phyloP scores from a whole-genome alignment of 306 rosid species.

The Acacia melanoxylon region DNA sequence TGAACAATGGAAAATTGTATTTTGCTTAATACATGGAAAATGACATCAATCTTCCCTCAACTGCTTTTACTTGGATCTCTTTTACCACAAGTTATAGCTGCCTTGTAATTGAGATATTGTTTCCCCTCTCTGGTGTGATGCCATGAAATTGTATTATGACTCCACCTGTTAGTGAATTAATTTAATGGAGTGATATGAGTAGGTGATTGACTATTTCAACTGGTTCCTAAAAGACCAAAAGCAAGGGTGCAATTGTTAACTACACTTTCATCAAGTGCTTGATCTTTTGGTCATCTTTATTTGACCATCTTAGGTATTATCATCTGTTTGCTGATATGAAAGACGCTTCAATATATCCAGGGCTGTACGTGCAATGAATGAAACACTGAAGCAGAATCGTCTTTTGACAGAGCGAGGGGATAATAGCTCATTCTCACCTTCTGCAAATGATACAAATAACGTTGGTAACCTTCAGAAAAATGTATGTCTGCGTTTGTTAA shows the following conservation, averaged over 20 bases:
- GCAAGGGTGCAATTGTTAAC: not conserved
- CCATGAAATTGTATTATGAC: slow-evolving; percentile 6
- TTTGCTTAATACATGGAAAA: not conserved
- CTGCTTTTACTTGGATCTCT: not conserved
- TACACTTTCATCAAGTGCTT: slow-evolving; percentile 17
- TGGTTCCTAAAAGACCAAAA: slow-evolving; percentile 16
- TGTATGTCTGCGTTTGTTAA: slow-evolving; percentile 35
- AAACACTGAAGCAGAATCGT: slow-evolving; percentile 89
- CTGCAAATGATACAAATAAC: slow-evolving; percentile 44
- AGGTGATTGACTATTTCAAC: slow-evolving; percentile 16
- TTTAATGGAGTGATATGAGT: not conserved
- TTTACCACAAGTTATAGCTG: not conserved
- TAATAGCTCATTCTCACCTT: slow-evolving; percentile 52
- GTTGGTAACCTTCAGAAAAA: slow-evolving; percentile 40
- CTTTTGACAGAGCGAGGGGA: slow-evolving; percentile 62
- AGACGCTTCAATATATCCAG: slow-evolving; percentile 46
- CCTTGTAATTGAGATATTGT: not conserved
- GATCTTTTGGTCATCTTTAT: slow-evolving; percentile 8
- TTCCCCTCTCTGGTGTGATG: not conserved
- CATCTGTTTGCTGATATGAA: slow-evolving; percentile 6
- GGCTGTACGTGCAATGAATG: slow-evolving; percentile 98
- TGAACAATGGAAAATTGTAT: not conserved
- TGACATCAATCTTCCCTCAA: not conserved
- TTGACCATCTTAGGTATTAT: slow-evolving; percentile 2
- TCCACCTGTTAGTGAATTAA: not conserved